A percentile compares a stretch with the other conserved stretches of the same genome.
Conservation (phyloP, 176 grass and related monocot genomes). For the sorghum (Sorghum bicolor) region DNA sequence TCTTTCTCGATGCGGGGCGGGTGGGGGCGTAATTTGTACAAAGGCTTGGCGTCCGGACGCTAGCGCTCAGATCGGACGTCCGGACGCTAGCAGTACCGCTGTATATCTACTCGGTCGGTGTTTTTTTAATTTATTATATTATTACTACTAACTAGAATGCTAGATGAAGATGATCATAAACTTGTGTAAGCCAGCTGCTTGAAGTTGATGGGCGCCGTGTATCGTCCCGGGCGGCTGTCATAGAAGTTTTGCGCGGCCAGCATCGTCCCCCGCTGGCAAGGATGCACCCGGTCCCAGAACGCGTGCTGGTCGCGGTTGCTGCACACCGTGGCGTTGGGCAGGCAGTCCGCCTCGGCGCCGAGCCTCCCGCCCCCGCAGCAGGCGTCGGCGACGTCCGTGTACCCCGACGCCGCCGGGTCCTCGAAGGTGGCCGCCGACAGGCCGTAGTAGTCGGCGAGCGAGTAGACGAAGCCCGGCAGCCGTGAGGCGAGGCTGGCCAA, state of each 20-base stretch:
- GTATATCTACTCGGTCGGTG: too few relatives aligned
- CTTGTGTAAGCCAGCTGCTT: background rate
- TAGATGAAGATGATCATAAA: too few relatives aligned
- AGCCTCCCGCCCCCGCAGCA: constrained; percentile 32
- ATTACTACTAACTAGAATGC: too few relatives aligned
- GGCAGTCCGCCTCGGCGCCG: background rate
- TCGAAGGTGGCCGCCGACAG: background rate
- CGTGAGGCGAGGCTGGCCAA: too few relatives aligned
- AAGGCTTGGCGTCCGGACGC: too few relatives aligned
- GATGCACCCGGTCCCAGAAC: constrained; percentile 36
- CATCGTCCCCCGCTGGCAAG: constrained; percentile 12
- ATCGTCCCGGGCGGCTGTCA: background rate
- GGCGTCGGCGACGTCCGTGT: background rate
- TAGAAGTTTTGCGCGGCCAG: background rate
- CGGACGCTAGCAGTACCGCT: too few relatives aligned
- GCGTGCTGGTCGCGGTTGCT: constrained; percentile 5
- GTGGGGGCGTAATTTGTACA: too few relatives aligned
- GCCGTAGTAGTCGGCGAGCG: constrained; percentile 23
- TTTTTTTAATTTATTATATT: too few relatives aligned
- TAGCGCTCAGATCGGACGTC: too few relatives aligned
- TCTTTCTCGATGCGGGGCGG: too few relatives aligned
- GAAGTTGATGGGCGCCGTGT: constrained; percentile 34
- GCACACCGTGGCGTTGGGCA: constrained; percentile 6
- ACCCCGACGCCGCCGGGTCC: constrained; percentile 10
- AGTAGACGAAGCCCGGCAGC: constrained; percentile 12